A percentile compares a stretch with the other conserved stretches of the same genome.
phyloP scores from a whole-genome alignment of 2,329 filamentous ascomycete species.

The Lecanicillium sp. region DNA sequence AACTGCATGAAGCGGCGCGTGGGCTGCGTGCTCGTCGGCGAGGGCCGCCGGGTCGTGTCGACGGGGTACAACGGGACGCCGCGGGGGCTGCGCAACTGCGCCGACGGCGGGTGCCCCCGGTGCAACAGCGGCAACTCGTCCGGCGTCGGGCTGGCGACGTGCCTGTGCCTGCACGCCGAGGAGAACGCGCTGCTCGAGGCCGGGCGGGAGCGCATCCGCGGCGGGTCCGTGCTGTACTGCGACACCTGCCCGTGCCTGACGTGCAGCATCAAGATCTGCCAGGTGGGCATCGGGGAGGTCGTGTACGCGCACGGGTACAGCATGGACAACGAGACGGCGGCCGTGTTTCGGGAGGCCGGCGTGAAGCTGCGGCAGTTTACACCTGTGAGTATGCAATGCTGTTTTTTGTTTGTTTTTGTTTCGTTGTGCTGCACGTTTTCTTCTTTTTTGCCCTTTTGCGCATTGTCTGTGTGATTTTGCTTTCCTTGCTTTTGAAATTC shows the following conservation, averaged over 20 bases:
- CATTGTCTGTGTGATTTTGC: background rate
- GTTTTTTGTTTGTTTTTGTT: too few species aligned
- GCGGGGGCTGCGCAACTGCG: slow-evolving; percentile 80
- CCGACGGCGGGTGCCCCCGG: slow-evolving; percentile 80
- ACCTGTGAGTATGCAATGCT: too few species aligned
- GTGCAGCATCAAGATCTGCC: slow-evolving; percentile 96
- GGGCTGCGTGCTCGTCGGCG: slow-evolving; percentile 80
- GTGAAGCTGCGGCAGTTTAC: slow-evolving; percentile 83
- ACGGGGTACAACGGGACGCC: slow-evolving; percentile 99
- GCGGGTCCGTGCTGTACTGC: slow-evolving; percentile 81
- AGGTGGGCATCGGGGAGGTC: slow-evolving; percentile 92
- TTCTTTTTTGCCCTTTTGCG: slow-evolving; percentile 22
- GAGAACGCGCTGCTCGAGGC: slow-evolving; percentile 96
- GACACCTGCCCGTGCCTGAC: slow-evolving; percentile 96
- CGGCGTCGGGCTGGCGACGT: slow-evolving; percentile 74
- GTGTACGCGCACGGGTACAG: slow-evolving; percentile 92
- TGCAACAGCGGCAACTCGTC: slow-evolving; percentile 71
- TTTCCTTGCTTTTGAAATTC: too few species aligned
- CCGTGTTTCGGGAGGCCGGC: slow-evolving; percentile 76
- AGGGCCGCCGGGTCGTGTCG: slow-evolving; percentile 78
- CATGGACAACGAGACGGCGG: slow-evolving; percentile 81
- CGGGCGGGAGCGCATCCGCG: slow-evolving; percentile 80
- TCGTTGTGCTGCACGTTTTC: too few species aligned
- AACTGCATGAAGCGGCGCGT: slow-evolving; percentile 99
- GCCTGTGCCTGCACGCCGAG: slow-evolving; percentile 94